Conservation (phyloP, 805 yeast genomes). For the Scheffersomyces lignosus region DNA sequence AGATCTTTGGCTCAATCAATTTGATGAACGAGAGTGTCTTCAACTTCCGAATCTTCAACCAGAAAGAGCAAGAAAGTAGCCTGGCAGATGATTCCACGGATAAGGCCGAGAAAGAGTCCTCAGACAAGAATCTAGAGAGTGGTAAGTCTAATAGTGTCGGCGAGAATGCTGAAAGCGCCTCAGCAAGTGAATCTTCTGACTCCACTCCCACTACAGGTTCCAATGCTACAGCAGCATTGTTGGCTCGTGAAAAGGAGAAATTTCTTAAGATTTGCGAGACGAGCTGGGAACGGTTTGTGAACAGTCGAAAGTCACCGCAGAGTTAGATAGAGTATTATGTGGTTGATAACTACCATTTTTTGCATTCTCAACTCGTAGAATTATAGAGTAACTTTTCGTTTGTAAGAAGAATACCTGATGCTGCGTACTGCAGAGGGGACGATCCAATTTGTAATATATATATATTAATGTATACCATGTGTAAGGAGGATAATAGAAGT, state of each 20-base stretch:
- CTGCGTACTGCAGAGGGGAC: no score
- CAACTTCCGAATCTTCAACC: conserved; percentile 31
- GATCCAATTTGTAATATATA: no score
- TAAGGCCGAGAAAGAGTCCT: neutral
- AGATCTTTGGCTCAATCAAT: conserved; percentile 37
- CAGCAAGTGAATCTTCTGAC: neutral
- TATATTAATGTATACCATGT: no score
- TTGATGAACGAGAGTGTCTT: conserved; percentile 37
- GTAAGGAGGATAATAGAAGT: no score
- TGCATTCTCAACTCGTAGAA: no score
- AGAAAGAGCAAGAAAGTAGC: conserved; percentile 3
- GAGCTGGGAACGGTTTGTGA: conserved; percentile 42
- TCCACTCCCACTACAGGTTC: neutral
- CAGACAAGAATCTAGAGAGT: neutral
- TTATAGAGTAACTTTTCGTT: no score
- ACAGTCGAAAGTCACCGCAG: conserved; percentile 6
- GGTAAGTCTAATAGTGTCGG: neutral
- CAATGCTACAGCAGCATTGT: conserved; percentile 7
- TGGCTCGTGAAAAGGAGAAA: conserved; percentile 33
- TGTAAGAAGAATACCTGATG: no score
- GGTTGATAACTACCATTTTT: no score
- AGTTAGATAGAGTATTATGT: no score
- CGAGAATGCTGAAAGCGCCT: neutral
- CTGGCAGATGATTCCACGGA: conserved; percentile 4
- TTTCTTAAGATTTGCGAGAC: conserved; percentile 44